Base-by-base conservation (phyloP, 1,284 basidiomycete genomes). In the Malassezia cuniculi region DNA sequence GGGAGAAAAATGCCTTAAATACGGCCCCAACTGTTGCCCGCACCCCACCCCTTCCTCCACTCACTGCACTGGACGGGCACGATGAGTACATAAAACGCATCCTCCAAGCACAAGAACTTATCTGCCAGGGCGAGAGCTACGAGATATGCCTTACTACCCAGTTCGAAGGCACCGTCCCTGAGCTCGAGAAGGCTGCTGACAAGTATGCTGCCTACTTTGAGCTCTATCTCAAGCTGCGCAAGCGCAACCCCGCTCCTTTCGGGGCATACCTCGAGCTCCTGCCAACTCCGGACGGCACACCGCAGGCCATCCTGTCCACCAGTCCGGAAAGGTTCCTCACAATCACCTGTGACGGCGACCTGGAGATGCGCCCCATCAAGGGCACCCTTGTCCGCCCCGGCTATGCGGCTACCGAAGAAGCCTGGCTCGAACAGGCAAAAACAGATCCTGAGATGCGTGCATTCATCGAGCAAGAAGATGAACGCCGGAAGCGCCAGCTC, bases 281-380 rank as follows among this genome's bases (percentile, higher is more conserved):
- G 7, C 31, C 35, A 3, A 9, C 28, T 8, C 15, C 35, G 24
- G 22, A 18, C 10, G 26, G 20, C 12, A 34, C 15, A 3, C 35
- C 21, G 12, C 34, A 17, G 25, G 85, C 76, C 1, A 60, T 65
- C 12, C 36, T 93, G n/a, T 71, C 69, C 6, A 73, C 85, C 0
- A 87, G 84, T 2, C 90, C 90, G 0, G 90, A 95, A 59, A 77
- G 89, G 1, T 95, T 97, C 69, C 73, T 97, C 18, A 82, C 82
- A n/a, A 85, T 80, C 52, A 76, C 78, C 12, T 73, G 78, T 6
- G 72, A 76, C 2, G 81, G 82, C 0, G 34, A 52, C 20, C 70
- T 82, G 56, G 84, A 93, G 69, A 77, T 94, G 64, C 82, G 87
- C 36, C 89, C 89, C 1, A 95, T 97, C 69, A 97, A 95, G 64